A percentile compares a stretch with the other conserved stretches of the same genome.
These are phyloP conservation scores for Neonectria punicea DNA, from an alignment of 2,329 filamentous ascomycete species.

Conservation along the genomic window DNA sequence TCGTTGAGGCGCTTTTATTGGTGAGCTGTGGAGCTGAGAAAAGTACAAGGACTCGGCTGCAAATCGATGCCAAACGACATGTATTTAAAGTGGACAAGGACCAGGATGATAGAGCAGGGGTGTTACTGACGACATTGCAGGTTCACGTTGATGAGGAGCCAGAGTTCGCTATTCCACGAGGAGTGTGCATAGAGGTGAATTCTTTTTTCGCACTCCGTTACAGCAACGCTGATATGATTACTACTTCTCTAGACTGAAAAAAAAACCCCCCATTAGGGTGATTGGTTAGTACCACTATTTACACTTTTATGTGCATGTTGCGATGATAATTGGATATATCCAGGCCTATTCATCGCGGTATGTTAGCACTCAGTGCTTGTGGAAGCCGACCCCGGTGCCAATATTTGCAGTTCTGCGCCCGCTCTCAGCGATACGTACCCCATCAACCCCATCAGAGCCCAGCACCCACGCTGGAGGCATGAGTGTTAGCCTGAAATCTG, in stretches of 20 bases:
- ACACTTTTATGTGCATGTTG: background rate
- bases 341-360: background rate
- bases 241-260: background rate
- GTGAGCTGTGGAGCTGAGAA: background rate
- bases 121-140: background rate
- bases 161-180: background rate
- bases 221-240: background rate
- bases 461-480: conserved; percentile 24
- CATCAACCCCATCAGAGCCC: conserved; percentile 5
- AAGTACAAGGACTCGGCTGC: background rate
- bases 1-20: background rate
- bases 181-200: background rate
- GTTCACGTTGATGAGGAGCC: background rate
- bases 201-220: background rate
- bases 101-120: background rate
- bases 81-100: background rate
- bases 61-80: background rate
- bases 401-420: background rate
- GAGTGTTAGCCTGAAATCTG: conserved; percentile 24
- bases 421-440: background rate
- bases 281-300: background rate
- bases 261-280: too few relatives aligned
- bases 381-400: background rate
- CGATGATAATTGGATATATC: background rate
- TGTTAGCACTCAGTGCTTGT: background rate